These are phyloP conservation scores for Neurospora sp. DNA, from an alignment of 495 filamentous ascomycete genomes.

Conservation along the genomic window DNA sequence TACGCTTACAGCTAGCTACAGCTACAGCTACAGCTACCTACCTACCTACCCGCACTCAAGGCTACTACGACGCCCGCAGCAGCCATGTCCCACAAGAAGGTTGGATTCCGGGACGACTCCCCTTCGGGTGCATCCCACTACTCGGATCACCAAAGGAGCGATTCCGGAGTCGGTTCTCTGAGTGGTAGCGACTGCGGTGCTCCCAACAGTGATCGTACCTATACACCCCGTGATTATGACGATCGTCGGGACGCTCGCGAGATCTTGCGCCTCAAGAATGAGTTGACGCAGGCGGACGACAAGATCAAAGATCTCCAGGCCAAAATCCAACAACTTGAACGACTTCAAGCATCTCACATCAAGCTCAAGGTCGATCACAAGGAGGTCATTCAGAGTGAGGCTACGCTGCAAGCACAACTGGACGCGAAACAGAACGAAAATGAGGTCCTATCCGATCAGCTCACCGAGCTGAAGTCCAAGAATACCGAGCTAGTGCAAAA, in stretches of 20 bases:
- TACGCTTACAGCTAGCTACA: slow-evolving; percentile 6
- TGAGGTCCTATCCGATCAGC: slow-evolving; percentile 32
- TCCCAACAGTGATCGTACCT: slow-evolving; percentile 17
- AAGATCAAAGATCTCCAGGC: slow-evolving; percentile 7
- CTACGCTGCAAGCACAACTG: slow-evolving; percentile 65
- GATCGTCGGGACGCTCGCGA: slow-evolving; percentile 8
- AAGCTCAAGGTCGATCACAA: slow-evolving; percentile 36
- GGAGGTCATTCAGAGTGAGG: slow-evolving; percentile 59
- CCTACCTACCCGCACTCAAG: neutral
- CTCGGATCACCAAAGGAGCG: slow-evolving; percentile 22
- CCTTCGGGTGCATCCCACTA: slow-evolving; percentile 20
- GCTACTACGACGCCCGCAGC: slow-evolving; percentile 1
- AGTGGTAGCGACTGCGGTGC: slow-evolving; percentile 23
- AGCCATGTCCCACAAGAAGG: slow-evolving; percentile 22
- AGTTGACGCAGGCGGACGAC: slow-evolving; percentile 9
- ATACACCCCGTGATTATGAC: slow-evolving; percentile 13
- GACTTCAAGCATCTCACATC: slow-evolving; percentile 34
- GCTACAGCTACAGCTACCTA: neutral
- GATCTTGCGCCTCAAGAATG: slow-evolving; percentile 16
- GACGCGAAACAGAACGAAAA: slow-evolving; percentile 76
- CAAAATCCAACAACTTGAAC: slow-evolving; percentile 4
- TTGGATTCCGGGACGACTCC: slow-evolving; percentile 23
- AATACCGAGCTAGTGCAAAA: slow-evolving; percentile 69
- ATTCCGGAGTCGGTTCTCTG: slow-evolving; percentile 28
- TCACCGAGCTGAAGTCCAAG: neutral